These are phyloP conservation scores for Phytopythium aichiense DNA, from an alignment of 352 stramenopile species.

Conservation along the genomic window DNA sequence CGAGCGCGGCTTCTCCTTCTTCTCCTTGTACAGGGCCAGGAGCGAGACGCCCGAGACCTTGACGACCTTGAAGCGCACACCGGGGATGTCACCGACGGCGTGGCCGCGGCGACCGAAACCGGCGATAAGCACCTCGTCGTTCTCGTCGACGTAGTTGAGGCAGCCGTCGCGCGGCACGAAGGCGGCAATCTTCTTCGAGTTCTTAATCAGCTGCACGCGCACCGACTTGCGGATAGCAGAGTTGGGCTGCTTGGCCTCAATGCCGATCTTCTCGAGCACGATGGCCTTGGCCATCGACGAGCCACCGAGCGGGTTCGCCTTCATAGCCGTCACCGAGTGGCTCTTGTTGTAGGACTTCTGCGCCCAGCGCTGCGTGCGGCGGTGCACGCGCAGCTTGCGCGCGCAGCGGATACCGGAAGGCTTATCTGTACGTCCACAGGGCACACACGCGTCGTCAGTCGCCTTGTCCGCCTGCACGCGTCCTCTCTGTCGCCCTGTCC, in stretches of 20 bases:
- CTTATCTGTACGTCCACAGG: constrained; percentile 83
- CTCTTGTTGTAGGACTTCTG: constrained; percentile 99
- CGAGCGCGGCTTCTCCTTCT: constrained; percentile 99
- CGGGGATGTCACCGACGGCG: constrained; percentile 99
- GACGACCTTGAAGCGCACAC: constrained; percentile 99
- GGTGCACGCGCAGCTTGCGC: constrained; percentile 99
- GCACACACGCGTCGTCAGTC: background rate
- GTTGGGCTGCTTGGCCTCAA: constrained; percentile 99
- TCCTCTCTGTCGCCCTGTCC: too few species aligned
- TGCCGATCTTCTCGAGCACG: constrained; percentile 99
- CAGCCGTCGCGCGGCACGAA: constrained; percentile 99
- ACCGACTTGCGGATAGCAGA: constrained; percentile 99
- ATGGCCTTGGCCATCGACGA: constrained; percentile 99
- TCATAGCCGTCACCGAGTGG: constrained; percentile 99
- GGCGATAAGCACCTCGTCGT: constrained; percentile 99
- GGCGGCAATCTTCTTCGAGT: constrained; percentile 99
- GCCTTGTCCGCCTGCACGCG: background rate
- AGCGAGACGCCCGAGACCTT: constrained; percentile 99
- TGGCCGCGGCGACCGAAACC: constrained; percentile 99
- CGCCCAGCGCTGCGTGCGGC: constrained; percentile 97
- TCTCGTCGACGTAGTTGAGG: constrained; percentile 99
- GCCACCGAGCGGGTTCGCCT: constrained; percentile 99
- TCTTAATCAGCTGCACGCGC: constrained; percentile 99
- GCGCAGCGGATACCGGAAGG: constrained; percentile 98
- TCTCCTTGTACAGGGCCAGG: constrained; percentile 99